Evolutionary conservation across 2,329 filamentous ascomycete species (phyloP), one percentile per base, ranked within the genome.

Genomic region (Knoxdaviesia capensis): DNA sequence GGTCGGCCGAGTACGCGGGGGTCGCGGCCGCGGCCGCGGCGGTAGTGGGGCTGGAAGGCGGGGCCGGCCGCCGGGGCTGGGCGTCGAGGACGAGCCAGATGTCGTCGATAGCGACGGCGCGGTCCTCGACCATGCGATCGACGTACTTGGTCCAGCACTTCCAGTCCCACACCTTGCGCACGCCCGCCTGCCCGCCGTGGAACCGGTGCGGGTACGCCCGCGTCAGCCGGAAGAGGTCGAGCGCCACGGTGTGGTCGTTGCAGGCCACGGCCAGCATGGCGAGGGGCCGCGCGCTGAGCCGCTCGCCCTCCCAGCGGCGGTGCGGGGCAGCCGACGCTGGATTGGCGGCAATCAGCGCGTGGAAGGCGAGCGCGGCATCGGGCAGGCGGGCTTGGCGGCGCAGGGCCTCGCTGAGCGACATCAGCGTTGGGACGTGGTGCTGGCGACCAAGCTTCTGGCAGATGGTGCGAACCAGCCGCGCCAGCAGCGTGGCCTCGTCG

Each of bases 61-160:
- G 20, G 20, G 20, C 20, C 20, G 20, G 20, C 20, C 20, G 20
- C 20, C 20, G 20, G 3, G 20, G 20, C 20, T 3, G 2, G 20
- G 20, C 20, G 20, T 20, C 20, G 20, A 20, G 20, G 2, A 20
- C 20, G 20, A 20, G 20, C 20, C 20, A 20, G 20, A 20, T 20
- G 20, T 20, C 20, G 9, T 35, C 34, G 11, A 11, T 11, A 35
- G 34, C 9, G 9, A 35, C 9, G 9, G 49, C 40, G 4, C 51
- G 44, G 41, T 61, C 56, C 34, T 51, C 51, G 45, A 61, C 52
- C 45, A 62, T 55, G 30, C 43, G 39, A 35, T 59, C 49, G 4
- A 53, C 37, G 42, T 60, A 53, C 4, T 48, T 49, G 11, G 43
- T 44, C 60, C 59, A 63, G 8, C 49, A 40, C 9, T 49, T 49